Percentiles rank a stretch among this genome's conserved stretches.
Conservation (phyloP, 306 rosid genomes). For the Quillaja saponaria region DNA sequence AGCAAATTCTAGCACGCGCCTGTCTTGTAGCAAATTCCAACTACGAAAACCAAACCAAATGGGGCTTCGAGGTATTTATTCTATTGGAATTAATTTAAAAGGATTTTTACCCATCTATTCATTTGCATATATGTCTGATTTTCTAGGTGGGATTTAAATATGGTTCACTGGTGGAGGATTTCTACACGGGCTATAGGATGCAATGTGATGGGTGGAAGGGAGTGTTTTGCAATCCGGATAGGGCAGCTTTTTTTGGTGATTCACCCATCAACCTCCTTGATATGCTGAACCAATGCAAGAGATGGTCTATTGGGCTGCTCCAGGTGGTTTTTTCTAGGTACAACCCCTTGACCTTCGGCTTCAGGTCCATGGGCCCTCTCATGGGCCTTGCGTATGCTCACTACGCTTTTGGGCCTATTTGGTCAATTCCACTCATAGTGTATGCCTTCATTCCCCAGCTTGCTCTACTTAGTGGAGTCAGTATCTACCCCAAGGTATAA, state of each 20-base stretch:
- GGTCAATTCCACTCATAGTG: constrained; percentile 31
- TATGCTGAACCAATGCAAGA: constrained; percentile 33
- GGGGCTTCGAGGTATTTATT: constrained; percentile 46
- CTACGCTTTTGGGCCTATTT: constrained; percentile 25
- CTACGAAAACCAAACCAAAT: constrained; percentile 32
- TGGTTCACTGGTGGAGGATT: constrained; percentile 47
- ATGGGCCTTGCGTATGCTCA: constrained; percentile 41
- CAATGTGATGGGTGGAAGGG: constrained; percentile 44
- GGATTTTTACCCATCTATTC: too few relatives aligned
- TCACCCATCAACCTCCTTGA: constrained; percentile 42
- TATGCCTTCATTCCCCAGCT: constrained; percentile 47
- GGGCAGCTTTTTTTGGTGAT: constrained; percentile 41
- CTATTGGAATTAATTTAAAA: too few relatives aligned
- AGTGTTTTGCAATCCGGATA: constrained; percentile 41
- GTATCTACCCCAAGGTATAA: constrained; percentile 42
- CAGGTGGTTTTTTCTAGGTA: constrained; percentile 36
- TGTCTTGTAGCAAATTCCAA: constrained; percentile 33
- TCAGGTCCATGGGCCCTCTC: constrained; percentile 16
- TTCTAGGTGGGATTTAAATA: constrained; percentile 41
- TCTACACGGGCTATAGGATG: constrained; percentile 22
- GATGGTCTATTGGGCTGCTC: constrained; percentile 38
- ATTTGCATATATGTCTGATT: too few relatives aligned
- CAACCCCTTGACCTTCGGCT: constrained; percentile 31
- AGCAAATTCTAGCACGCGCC: constrained; percentile 25
- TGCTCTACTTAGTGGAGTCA: constrained; percentile 40